A percentile compares a stretch with the other conserved stretches of the same genome.
Conservation (phyloP, 2,329 filamentous ascomycete genomes). For the Didymella glomerata region DNA sequence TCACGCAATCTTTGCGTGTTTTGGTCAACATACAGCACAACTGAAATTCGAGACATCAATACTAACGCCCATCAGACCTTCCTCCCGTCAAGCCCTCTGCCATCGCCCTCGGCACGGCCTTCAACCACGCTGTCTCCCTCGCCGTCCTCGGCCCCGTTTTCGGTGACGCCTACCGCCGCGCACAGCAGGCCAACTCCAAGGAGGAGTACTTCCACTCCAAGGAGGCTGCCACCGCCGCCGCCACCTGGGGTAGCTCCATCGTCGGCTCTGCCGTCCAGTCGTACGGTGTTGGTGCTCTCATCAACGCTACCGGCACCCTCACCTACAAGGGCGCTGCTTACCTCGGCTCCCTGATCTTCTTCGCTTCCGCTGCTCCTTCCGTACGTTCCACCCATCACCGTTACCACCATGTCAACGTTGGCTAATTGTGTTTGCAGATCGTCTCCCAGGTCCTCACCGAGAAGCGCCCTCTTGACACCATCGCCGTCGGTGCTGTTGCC, state of each 20-base stretch:
- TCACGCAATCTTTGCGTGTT: slow-evolving; percentile 24
- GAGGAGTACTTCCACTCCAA: slow-evolving; percentile 96
- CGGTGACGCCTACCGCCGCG: slow-evolving; percentile 92
- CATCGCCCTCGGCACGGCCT: slow-evolving; percentile 93
- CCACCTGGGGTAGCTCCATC: slow-evolving; percentile 89
- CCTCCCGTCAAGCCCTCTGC: slow-evolving; percentile 95
- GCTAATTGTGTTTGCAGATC: slow-evolving; percentile 66
- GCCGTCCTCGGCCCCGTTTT: slow-evolving; percentile 89
- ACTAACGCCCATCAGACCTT: slow-evolving; percentile 61
- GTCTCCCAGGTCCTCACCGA: slow-evolving; percentile 87
- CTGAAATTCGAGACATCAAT: not conserved
- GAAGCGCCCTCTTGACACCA: slow-evolving; percentile 89
- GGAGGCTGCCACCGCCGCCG: slow-evolving; percentile 86
- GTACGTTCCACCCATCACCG: slow-evolving; percentile 63
- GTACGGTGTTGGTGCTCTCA: slow-evolving; percentile 85
- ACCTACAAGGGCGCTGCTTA: slow-evolving; percentile 98
- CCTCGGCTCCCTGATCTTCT: slow-evolving; percentile 88
- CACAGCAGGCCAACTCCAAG: slow-evolving; percentile 89
- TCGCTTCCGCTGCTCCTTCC: slow-evolving; percentile 85
- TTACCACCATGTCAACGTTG: not conserved
- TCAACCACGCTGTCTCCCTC: slow-evolving; percentile 91
- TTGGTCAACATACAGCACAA: slow-evolving; percentile 15
- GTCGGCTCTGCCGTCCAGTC: slow-evolving; percentile 87
- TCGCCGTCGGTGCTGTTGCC: slow-evolving; percentile 83
- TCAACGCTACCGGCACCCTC: slow-evolving; percentile 91